Percentiles rank a stretch among this genome's conserved stretches.
Evolutionary conservation across 805 yeast genomes (phyloP).

Genomic region (Metschnikowia koreensis): DNA sequence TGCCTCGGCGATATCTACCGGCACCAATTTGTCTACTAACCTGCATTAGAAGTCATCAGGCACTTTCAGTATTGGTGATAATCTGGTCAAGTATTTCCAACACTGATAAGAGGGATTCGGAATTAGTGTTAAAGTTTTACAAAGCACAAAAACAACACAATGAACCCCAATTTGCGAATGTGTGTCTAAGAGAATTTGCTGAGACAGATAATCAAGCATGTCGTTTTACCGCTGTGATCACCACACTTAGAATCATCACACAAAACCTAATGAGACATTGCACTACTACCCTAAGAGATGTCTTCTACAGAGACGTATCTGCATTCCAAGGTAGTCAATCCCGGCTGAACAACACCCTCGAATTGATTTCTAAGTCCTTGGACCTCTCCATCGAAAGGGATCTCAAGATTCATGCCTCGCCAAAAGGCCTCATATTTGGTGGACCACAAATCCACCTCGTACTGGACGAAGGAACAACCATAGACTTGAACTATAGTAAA

Average conservation of each 20-base stretch:
- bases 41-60: neutral
- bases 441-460: conserved; percentile 8
- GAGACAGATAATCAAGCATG: conserved; percentile 10
- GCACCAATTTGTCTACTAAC: neutral
- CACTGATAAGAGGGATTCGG: neutral
- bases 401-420: conserved; percentile 11
- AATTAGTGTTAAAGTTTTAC: neutral
- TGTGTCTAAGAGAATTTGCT: conserved; percentile 6
- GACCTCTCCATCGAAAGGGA: conserved; percentile 6
- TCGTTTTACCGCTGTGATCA: conserved; percentile 10
- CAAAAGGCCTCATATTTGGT: conserved; percentile 18
- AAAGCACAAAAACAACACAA: neutral
- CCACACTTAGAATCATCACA: conserved; percentile 10
- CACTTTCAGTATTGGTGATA: neutral
- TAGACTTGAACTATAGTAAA: conserved; percentile 4
- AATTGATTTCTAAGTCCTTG: conserved; percentile 6
- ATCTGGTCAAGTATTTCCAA: neutral
- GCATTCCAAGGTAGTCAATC: conserved; percentile 16
- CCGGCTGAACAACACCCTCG: conserved; percentile 11
- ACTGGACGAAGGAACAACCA: neutral
- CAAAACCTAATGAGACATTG: conserved; percentile 6
- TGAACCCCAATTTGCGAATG: neutral
- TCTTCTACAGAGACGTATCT: conserved; percentile 17
- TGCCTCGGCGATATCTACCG: neutral
- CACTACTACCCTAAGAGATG: conserved; percentile 16